Percentiles rank a stretch among this genome's conserved stretches.
Evolutionary conservation across 495 filamentous ascomycete species (phyloP).

Genomic region (Talaromyces ruber): DNA sequence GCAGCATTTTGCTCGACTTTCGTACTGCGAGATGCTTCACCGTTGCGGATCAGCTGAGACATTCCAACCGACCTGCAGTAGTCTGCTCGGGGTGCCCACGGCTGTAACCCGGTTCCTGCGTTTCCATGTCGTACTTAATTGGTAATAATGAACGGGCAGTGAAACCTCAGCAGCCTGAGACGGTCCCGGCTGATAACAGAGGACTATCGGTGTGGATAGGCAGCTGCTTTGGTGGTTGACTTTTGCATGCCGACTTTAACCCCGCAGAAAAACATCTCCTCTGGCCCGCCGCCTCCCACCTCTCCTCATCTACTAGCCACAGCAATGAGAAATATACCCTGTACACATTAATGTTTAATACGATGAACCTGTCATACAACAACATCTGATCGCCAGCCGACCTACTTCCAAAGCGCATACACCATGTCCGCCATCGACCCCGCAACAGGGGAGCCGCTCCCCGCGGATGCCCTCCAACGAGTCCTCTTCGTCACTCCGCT

Average conservation of each 20-base stretch:
- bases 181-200: too few species aligned
- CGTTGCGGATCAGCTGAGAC: not conserved
- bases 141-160: not conserved
- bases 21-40: not conserved
- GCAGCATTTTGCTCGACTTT: not conserved
- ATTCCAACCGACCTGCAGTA: not conserved
- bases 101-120: not conserved
- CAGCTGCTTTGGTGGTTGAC: not conserved
- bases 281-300: not conserved
- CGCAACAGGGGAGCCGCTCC: constrained; percentile 46
- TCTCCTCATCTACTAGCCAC: not conserved
- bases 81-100: not conserved
- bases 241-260: not conserved
- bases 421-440: constrained; percentile 28
- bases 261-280: not conserved
- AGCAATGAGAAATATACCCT: not conserved
- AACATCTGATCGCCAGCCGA: not conserved
- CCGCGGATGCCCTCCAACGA: constrained; percentile 65
- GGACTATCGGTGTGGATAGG: not conserved
- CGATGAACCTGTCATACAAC: not conserved
- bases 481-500: constrained; percentile 60
- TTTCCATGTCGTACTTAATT: not conserved
- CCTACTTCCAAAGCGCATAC: not conserved
- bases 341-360: not conserved
- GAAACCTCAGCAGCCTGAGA: not conserved